Percentiles rank a stretch among this genome's conserved stretches.
These are phyloP conservation scores for Melastoma malabathricum DNA, from an alignment of 345 rosid genomes.

Conservation along the genomic window DNA sequence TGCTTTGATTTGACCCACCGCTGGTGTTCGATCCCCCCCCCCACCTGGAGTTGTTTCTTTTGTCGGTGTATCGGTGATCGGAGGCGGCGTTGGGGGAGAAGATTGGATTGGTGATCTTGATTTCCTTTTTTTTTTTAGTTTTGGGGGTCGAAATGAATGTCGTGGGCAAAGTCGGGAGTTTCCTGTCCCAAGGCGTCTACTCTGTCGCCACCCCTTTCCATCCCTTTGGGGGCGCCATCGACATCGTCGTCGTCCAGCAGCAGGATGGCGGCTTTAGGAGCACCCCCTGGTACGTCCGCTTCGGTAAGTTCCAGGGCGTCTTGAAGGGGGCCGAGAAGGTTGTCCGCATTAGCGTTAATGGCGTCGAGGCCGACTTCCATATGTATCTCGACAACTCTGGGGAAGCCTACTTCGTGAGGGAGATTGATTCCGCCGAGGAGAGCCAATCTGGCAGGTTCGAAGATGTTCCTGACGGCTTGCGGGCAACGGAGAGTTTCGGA, in stretches of 20 bases:
- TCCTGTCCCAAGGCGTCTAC: conserved; percentile 75
- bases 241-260: conserved; percentile 81
- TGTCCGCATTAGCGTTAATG: conserved; percentile 67
- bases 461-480: conserved; percentile 12
- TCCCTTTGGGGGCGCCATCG: conserved; percentile 96
- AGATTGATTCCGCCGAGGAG: conserved; percentile 40
- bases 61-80: no score
- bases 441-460: conserved; percentile 10
- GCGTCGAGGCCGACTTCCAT: conserved; percentile 62
- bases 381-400: conserved; percentile 94
- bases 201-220: conserved; percentile 92
- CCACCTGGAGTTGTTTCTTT: no score
- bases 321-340: conserved; percentile 77
- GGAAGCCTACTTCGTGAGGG: conserved; percentile 74
- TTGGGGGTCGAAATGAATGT: conserved; percentile 43
- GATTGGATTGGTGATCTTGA: no score
- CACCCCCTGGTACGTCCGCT: conserved; percentile 88
- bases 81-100: no score
- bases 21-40: no score
- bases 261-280: conserved; percentile 71
- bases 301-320: conserved; percentile 94
- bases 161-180: conserved; percentile 79
- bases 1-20: no score
- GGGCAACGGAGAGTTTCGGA: conserved; percentile 7
- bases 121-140: no score